Percentiles rank a stretch among this genome's conserved stretches.
Conservation (phyloP, 2,329 filamentous ascomycete species). For the Colletotrichum tofieldiae region DNA sequence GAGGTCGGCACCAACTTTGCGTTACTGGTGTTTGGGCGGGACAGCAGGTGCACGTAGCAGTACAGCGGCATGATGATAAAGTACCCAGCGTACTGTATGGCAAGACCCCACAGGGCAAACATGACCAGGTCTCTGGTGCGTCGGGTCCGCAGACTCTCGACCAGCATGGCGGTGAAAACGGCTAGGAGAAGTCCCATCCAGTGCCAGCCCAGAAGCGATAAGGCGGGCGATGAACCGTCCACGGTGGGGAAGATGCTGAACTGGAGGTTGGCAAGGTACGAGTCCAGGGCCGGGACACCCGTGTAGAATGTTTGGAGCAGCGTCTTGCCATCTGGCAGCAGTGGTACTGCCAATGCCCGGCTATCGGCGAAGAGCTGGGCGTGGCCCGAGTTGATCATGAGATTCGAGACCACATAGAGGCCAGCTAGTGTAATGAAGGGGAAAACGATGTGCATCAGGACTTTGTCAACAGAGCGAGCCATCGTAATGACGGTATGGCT, state of each 20-base stretch:
- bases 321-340: constrained; percentile 4
- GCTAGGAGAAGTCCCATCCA: constrained; percentile 11
- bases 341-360: constrained; percentile 1
- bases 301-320: neutral
- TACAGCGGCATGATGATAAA: constrained; percentile 12
- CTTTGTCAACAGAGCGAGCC: neutral
- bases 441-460: constrained; percentile 3
- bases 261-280: constrained; percentile 17
- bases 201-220: constrained; percentile 8
- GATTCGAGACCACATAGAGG: constrained; percentile 9
- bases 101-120: constrained; percentile 13
- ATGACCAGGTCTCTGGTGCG: constrained; percentile 1
- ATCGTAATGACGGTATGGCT: neutral
- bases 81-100: constrained; percentile 19
- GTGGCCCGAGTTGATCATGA: constrained; percentile 19
- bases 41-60: constrained; percentile 9
- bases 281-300: constrained; percentile 8
- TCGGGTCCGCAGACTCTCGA: constrained; percentile 9
- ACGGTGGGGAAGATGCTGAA: constrained; percentile 10
- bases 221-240: constrained; percentile 7
- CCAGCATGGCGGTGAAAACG: constrained; percentile 10
- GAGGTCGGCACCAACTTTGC: constrained; percentile 1
- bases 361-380: constrained; percentile 10
- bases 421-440: constrained; percentile 12
- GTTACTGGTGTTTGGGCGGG: neutral